A percentile compares a stretch with the other conserved stretches of the same genome.
Conservation (phyloP, 768 basidiomycete species). For the Auriculariales sp. region DNA sequence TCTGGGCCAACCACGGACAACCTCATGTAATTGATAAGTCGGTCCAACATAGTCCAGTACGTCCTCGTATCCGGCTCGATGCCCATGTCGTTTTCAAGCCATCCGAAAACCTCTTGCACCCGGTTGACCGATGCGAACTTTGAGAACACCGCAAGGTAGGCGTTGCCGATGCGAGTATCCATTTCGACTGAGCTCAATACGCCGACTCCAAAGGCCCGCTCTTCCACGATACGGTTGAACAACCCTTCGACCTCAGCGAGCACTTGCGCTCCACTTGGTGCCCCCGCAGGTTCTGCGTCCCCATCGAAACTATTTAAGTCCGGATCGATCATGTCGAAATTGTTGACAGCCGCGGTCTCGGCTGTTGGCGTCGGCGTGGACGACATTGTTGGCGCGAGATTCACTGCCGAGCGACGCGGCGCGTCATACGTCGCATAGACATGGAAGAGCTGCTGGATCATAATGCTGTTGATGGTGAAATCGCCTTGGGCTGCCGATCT, state of each 20-base stretch:
- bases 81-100: constrained; percentile 28
- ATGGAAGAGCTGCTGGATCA: constrained; percentile 77
- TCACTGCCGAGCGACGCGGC: too few species aligned
- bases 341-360: too few species aligned
- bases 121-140: constrained; percentile 35
- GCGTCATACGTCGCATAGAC: constrained; percentile 71
- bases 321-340: too few species aligned
- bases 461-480: constrained; percentile 37
- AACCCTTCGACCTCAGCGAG: constrained; percentile 53
- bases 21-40: constrained; percentile 31
- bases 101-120: constrained; percentile 34
- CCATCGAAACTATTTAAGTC: constrained; percentile 12
- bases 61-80: constrained; percentile 36
- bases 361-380: too few species aligned
- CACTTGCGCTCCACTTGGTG: constrained; percentile 60
- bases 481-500: constrained; percentile 12
- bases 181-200: constrained; percentile 45
- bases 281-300: constrained; percentile 22
- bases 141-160: constrained; percentile 71
- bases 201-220: constrained; percentile 11
- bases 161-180: constrained; percentile 52
- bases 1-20: constrained; percentile 20
- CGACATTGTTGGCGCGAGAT: too few species aligned
- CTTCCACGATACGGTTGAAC: constrained; percentile 43
- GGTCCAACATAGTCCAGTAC: constrained; percentile 54